Evolutionary conservation across 139 green algal species (phyloP).

Genomic region (Chlamydomonas schloesseri): DNA sequence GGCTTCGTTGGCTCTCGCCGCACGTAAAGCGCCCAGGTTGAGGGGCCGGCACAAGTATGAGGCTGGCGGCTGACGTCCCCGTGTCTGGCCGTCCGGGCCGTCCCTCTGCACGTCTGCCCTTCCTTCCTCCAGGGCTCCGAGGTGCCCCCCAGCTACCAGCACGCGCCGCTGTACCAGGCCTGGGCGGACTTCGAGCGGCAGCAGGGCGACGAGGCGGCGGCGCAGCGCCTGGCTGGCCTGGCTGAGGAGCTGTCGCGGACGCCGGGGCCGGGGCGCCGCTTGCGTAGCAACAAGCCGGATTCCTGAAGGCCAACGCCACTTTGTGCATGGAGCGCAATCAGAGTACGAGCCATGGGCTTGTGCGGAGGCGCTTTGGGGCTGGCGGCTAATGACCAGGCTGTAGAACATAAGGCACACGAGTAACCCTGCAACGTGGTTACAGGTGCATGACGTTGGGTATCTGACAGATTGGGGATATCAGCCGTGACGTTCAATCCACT

Average conservation of each 20-base stretch:
- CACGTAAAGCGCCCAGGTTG: background rate
- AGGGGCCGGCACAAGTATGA: background rate
- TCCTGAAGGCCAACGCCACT: too few relatives aligned
- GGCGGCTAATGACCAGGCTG: too few relatives aligned
- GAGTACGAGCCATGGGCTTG: too few relatives aligned
- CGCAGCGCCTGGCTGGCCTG: conserved; percentile 38
- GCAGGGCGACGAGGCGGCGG: conserved; percentile 42
- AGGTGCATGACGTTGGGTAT: too few relatives aligned
- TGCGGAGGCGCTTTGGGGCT: too few relatives aligned
- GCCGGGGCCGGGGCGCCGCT: background rate
- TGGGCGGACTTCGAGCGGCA: conserved; percentile 69
- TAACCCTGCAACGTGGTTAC: too few relatives aligned
- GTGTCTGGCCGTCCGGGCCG: too few relatives aligned
- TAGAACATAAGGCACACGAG: too few relatives aligned
- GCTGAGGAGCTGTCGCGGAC: background rate
- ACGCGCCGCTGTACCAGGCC: conserved; percentile 73
- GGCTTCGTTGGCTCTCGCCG: background rate
- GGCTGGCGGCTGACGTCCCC: background rate
- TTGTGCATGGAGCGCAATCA: too few relatives aligned
- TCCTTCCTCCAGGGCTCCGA: conserved; percentile 28
- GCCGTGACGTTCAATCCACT: too few relatives aligned
- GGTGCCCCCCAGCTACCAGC: conserved; percentile 55
- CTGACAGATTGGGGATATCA: too few relatives aligned
- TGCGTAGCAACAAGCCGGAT: background rate
- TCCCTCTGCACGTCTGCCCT: background rate